A percentile compares a stretch with the other conserved stretches of the same genome.
Evolutionary conservation across 768 basidiomycete genomes (phyloP).

Genomic region (Cystofilobasidium macerans): DNA sequence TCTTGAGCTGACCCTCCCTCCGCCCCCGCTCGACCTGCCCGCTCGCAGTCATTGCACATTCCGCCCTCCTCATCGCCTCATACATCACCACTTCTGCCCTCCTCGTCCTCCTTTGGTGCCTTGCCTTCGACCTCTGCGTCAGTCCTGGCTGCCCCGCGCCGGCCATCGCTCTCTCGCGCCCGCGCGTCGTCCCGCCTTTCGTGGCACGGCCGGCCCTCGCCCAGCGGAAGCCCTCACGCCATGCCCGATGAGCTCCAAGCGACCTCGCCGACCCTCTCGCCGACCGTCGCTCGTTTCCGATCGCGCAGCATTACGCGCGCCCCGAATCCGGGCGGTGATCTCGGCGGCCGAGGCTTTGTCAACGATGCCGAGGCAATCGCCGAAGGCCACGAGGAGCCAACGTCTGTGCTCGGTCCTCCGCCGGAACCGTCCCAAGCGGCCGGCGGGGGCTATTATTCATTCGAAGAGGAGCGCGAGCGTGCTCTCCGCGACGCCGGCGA

Average conservation of each 20-base stretch:
- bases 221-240: background rate
- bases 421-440: too few relatives aligned
- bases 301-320: constrained; percentile 4
- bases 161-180: constrained; percentile 16
- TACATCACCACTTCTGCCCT: background rate
- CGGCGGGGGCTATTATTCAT: background rate
- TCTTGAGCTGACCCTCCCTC: background rate
- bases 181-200: constrained; percentile 17
- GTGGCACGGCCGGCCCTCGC: background rate
- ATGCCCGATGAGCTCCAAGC: background rate
- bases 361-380: background rate
- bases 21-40: background rate
- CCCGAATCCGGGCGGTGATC: background rate
- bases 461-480: background rate
- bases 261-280: background rate
- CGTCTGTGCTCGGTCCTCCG: too few relatives aligned
- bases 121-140: background rate
- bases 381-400: background rate
- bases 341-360: background rate
- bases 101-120: background rate
- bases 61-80: background rate
- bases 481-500: constrained; percentile 2
- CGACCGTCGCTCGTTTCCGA: background rate
- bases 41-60: background rate
- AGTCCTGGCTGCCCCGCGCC: background rate